Conservation (phyloP, 441 rosid species). For the Populus hybrid region DNA sequence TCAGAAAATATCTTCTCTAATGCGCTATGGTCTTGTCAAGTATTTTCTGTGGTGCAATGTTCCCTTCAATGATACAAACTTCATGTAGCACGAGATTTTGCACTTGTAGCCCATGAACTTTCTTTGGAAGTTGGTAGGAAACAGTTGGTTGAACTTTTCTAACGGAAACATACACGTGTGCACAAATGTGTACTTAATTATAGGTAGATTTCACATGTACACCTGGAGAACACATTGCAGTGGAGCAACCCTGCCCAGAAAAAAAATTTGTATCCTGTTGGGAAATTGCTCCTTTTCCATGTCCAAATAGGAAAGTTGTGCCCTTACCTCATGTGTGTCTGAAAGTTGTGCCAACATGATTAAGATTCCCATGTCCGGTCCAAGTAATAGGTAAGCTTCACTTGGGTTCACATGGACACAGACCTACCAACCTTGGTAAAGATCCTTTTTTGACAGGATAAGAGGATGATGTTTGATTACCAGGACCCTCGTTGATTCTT, state of each 20-base stretch:
- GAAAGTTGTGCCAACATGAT: not conserved
- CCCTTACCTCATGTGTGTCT: not conserved
- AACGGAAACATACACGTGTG: not conserved
- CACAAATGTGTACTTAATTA: no score
- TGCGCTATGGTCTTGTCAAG: not conserved
- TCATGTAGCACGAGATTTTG: not conserved
- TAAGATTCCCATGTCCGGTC: not conserved
- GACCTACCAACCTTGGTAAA: not conserved
- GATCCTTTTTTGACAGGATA: not conserved
- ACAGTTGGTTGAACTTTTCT: not conserved
- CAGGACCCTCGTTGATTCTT: not conserved
- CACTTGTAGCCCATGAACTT: not conserved
- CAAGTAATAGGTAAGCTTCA: not conserved
- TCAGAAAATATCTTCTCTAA: not conserved
- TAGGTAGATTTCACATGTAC: not conserved
- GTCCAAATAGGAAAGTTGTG: not conserved
- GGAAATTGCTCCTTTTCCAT: not conserved
- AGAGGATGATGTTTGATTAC: not conserved
- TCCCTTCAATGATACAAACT: not conserved
- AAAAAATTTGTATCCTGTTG: not conserved
- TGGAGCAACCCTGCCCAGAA: not conserved
- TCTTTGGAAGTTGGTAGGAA: not conserved
- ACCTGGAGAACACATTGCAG: not conserved
- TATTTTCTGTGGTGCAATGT: not conserved
- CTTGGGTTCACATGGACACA: slow-evolving; percentile 5